Evolutionary conservation across 805 yeast species (phyloP), one percentile per base, ranked within the genome.

Genomic region (Candida endomychidarum): DNA sequence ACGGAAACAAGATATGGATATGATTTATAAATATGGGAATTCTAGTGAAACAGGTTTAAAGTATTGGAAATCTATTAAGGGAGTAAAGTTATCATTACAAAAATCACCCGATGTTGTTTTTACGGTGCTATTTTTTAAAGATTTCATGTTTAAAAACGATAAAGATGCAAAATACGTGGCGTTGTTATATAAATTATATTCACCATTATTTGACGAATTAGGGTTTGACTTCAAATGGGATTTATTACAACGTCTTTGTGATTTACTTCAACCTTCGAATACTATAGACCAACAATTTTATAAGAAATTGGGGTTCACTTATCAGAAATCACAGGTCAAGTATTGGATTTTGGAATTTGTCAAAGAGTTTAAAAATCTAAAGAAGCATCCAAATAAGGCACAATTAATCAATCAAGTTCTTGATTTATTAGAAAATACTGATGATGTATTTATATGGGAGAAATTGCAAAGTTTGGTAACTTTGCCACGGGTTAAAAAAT

Each of bases 1-100:
- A 8, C 57, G 85, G 24, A 71, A 76, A 45, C 60, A 62, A 18
- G 67, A 77, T 43, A 52, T 77, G 20, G 58, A 56, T 29, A 59
- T 50, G 25, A 41, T 62, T 9, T 59, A 63, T 43, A 73, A 70
- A 45, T 57, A 34, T 37, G 79, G 77, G 4, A 50, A 46, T 25
- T 58, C 72, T 1, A 52, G 66, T 11, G 72, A 63, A 17, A 52
- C 45, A 2, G 79, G 77, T 0, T 46, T 43, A n/a, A 65, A 62
- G 45, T 72, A 70, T 46, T 69, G 77, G 77, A 55, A 51, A 18
- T 53, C 66, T 3, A 51, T 74, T 23, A 56, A 60, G 16, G 28
- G 38, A 5, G 37, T 58, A 21, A 49, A 46, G 20, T 24, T 25
- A 11, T 22, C 37, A 8, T 12, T 24, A 7, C 32, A 25, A 11